A percentile compares a stretch with the other conserved stretches of the same genome.
phyloP scores from a whole-genome alignment of 306 rosid genomes.

The Cucurbita maxima region DNA sequence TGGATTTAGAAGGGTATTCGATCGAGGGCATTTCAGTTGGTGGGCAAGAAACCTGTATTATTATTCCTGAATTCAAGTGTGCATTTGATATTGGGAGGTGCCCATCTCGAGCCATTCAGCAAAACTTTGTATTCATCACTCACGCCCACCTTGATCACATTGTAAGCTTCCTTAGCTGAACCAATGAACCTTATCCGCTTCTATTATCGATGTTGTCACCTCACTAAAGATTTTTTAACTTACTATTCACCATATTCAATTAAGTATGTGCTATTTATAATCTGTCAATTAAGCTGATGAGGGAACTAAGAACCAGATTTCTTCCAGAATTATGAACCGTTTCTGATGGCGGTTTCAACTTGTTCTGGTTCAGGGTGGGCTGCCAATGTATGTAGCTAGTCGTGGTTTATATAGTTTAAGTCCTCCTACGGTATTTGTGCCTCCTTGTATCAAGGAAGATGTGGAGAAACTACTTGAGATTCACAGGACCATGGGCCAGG shows the following conservation, averaged over 20 bases:
- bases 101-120: slow-evolving; percentile 76
- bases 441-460: slow-evolving; percentile 76
- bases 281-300: background rate
- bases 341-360: slow-evolving; percentile 3
- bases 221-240: background rate
- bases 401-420: slow-evolving; percentile 76
- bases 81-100: slow-evolving; percentile 87
- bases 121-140: slow-evolving; percentile 68
- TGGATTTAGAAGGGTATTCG: slow-evolving; percentile 60
- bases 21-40: slow-evolving; percentile 83
- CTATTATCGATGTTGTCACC: background rate
- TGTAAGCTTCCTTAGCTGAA: slow-evolving; percentile 33
- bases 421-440: slow-evolving; percentile 85
- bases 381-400: slow-evolving; percentile 87
- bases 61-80: slow-evolving; percentile 77
- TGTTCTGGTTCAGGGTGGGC: slow-evolving; percentile 59
- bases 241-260: background rate
- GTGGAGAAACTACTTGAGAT: slow-evolving; percentile 80
- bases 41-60: slow-evolving; percentile 84
- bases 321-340: background rate
- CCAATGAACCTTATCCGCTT: background rate
- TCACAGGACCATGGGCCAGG: slow-evolving; percentile 74
- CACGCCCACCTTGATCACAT: slow-evolving; percentile 98
- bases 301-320: background rate
- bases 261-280: background rate